Conservation (phyloP, 169 alveolate species). For the Plasmodium malariae region DNA sequence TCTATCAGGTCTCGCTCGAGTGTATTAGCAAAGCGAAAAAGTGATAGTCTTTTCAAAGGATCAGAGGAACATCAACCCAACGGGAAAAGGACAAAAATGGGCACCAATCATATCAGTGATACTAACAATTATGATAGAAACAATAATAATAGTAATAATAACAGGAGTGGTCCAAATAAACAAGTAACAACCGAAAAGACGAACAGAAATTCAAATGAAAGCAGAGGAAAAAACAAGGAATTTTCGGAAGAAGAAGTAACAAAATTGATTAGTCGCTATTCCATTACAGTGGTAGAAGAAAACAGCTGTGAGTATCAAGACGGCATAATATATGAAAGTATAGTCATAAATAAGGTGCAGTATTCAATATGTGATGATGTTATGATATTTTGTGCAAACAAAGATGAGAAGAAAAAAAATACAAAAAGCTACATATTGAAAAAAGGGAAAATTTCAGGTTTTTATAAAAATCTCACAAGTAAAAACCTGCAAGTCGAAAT, state of each 20-base stretch:
- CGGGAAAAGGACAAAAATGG: constrained; percentile 2
- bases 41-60: constrained; percentile 1
- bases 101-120: neutral
- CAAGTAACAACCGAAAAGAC: neutral
- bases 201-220: neutral
- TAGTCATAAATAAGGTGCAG: constrained; percentile 13
- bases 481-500: constrained; percentile 35
- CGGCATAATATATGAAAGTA: constrained; percentile 49
- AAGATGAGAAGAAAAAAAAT: neutral
- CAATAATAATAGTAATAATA: no score
- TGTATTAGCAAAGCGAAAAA: constrained; percentile 11
- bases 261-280: neutral
- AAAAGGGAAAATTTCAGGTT: constrained; percentile 57
- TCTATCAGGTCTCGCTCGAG: constrained; percentile 4
- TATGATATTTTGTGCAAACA: neutral
- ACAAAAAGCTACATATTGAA: constrained; percentile 1
- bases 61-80: neutral
- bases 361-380: constrained; percentile 45
- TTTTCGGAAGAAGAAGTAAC: constrained; percentile 7
- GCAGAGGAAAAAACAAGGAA: neutral
- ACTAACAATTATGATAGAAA: no score
- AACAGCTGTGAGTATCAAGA: constrained; percentile 55
- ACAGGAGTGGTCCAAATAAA: neutral
- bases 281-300: neutral
- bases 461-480: constrained; percentile 7